Conservation (phyloP, 768 basidiomycete genomes). For the Leccinellum rugosiceps region DNA sequence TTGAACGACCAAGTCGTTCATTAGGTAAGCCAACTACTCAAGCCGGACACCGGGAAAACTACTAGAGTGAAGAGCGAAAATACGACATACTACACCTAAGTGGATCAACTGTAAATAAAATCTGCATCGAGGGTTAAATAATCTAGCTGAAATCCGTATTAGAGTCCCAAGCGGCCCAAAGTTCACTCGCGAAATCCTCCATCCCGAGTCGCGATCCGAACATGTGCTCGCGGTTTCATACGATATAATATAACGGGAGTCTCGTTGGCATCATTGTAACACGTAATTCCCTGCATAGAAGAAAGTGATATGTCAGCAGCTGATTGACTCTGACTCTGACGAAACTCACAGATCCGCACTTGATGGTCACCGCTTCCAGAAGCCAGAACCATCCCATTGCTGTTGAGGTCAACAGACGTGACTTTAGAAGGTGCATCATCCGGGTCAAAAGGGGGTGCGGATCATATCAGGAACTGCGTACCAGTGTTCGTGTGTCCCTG, state of each 20-base stretch:
- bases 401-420: constrained; percentile 38
- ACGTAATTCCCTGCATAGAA: constrained; percentile 26
- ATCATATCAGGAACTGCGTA: constrained; percentile 24
- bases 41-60: background rate
- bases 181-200: constrained; percentile 1
- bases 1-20: background rate
- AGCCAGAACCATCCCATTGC: constrained; percentile 29
- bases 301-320: constrained; percentile 7
- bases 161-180: constrained; percentile 4
- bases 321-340: constrained; percentile 12
- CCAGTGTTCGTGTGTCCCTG: constrained; percentile 35
- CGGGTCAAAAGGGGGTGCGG: constrained; percentile 15
- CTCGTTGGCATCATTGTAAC: constrained; percentile 20
- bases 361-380: constrained; percentile 37
- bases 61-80: background rate
- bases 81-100: background rate
- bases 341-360: constrained; percentile 36
- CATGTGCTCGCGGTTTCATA: background rate
- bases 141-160: background rate
- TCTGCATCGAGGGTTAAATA: background rate
- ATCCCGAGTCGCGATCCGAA: constrained; percentile 9
- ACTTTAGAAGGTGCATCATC: constrained; percentile 18
- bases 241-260: background rate
- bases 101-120: background rate
- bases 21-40: constrained; percentile 25